phyloP scores from a whole-genome alignment of 208 protist genomes.

The Wallacemonas collosoma region DNA sequence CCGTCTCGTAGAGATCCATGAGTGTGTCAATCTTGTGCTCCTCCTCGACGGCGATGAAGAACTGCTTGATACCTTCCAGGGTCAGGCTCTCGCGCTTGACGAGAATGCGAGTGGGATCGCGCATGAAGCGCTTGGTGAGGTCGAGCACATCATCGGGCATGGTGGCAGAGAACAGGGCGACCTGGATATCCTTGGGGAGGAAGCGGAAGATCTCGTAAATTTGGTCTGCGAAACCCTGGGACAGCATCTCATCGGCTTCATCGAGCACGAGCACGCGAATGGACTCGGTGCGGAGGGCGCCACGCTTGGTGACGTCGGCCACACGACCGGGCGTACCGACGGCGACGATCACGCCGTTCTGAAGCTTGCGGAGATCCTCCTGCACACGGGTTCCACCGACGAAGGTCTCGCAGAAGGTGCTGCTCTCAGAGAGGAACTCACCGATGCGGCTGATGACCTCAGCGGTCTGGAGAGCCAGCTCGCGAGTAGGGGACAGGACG shows the following conservation, averaged over 20 bases:
- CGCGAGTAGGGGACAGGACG: conserved; percentile 96
- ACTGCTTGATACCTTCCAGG: conserved; percentile 99
- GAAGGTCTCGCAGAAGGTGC: conserved; percentile 87
- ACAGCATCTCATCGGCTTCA: conserved; percentile 99
- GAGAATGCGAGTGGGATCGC: conserved; percentile 98
- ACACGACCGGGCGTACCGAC: conserved; percentile 98
- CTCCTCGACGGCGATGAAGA: conserved; percentile 97
- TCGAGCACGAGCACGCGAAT: conserved; percentile 98
- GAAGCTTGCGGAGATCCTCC: conserved; percentile 96
- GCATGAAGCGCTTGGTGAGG: conserved; percentile 99
- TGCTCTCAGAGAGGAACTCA: conserved; percentile 92
- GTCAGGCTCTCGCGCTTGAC: conserved; percentile 99
- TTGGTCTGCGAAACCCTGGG: conserved; percentile 97
- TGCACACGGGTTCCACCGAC: conserved; percentile 95
- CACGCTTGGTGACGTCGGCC: conserved; percentile 96
- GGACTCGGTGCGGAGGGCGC: conserved; percentile 75
- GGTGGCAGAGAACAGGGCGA: conserved; percentile 98
- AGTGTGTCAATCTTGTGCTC: conserved; percentile 99
- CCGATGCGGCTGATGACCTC: conserved; percentile 96
- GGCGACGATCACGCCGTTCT: conserved; percentile 94
- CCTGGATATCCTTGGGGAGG: conserved; percentile 96
- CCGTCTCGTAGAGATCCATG: conserved; percentile 93
- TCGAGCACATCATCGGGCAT: conserved; percentile 98
- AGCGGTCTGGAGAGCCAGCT: conserved; percentile 97
- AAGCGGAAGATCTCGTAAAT: conserved; percentile 99